These are phyloP conservation scores for Aspergillus phoenicis DNA, from an alignment of 2,329 filamentous ascomycete species.

Conservation along the genomic window DNA sequence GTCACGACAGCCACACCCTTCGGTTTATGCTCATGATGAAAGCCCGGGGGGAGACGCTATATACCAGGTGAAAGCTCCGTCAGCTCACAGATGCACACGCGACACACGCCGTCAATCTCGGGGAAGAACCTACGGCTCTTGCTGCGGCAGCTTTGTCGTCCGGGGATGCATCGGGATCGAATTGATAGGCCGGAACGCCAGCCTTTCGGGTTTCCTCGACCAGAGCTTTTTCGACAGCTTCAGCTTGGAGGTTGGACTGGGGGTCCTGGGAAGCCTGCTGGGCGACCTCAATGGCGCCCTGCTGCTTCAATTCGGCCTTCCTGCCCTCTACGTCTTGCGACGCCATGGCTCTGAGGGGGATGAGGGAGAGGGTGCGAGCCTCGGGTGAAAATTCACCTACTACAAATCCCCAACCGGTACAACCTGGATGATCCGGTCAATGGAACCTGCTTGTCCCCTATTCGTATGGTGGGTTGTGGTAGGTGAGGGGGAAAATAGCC, in stretches of 20 bases:
- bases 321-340: constrained; percentile 31
- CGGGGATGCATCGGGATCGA: constrained; percentile 80
- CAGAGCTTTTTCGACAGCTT: constrained; percentile 72
- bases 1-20: constrained; percentile 63
- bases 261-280: constrained; percentile 58
- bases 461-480: background rate
- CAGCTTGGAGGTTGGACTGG: constrained; percentile 65
- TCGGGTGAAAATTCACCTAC: constrained; percentile 22
- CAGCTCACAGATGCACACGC: background rate
- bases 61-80: constrained; percentile 22
- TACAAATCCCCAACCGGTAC: constrained; percentile 16
- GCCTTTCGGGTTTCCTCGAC: constrained; percentile 76
- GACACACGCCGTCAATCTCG: background rate
- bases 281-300: constrained; percentile 77
- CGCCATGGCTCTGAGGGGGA: constrained; percentile 30
- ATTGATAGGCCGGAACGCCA: constrained; percentile 78
- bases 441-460: constrained; percentile 5
- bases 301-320: constrained; percentile 72
- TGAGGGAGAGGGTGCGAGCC: constrained; percentile 15
- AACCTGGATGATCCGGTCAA: constrained; percentile 14
- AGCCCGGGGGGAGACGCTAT: constrained; percentile 65
- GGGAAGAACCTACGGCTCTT: constrained; percentile 64
- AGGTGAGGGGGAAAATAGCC: background rate
- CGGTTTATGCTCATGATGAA: constrained; percentile 56
- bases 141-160: constrained; percentile 84